Base-by-base conservation (phyloP, 2,329 filamentous ascomycete species). In the Sporothrix brasiliensis region DNA sequence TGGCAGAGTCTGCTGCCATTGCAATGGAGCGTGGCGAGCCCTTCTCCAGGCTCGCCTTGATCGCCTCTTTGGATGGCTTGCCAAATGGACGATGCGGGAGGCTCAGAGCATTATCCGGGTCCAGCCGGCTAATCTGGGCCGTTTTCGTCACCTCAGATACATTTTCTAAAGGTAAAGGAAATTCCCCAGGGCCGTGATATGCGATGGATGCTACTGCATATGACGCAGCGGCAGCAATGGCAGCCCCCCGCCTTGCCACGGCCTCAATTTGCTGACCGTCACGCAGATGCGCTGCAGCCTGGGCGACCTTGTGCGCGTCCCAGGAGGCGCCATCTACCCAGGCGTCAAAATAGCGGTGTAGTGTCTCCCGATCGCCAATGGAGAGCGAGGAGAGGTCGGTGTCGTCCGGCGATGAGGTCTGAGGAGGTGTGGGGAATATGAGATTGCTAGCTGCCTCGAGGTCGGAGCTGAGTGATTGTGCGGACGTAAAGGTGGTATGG, bases 401-500 rank as follows among this genome's bases (percentile, higher is more conserved):
- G 7, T 13, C 21, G 16, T 65, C 58, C 30, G 52, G 34, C 2
- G 67, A 13, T 4, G 60, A 9, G 44, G n/a, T 50, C 10, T 19
- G 16, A 13, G 21, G 11, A 44, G 56, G 10, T 19, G 34, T n/a
- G 34, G 72, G 69, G 34, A 73, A 65, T 24, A 73, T 44, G 30
- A 73, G 71, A 4, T 41, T 34, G 24, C 72, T 72, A 44, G 70
- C 73, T 49, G 68, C 68, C 47, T 72, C 72, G 21, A 75, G 73
- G 72, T 72, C 73, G 69, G 72, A 53, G 68, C 63, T 60, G 47
- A 72, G 69, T 71, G 74, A 58, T 73, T 9, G 69, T 69, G 68
- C 69, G 72, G 82, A 77, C n/a, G 67, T 9, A 27, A 44, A 44
- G 3, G 16, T 10, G 3, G 27, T 30, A 1, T 30, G 11, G 11